phyloP scores from a whole-genome alignment of 148 eudicot genomes.

The Chenopodium album region DNA sequence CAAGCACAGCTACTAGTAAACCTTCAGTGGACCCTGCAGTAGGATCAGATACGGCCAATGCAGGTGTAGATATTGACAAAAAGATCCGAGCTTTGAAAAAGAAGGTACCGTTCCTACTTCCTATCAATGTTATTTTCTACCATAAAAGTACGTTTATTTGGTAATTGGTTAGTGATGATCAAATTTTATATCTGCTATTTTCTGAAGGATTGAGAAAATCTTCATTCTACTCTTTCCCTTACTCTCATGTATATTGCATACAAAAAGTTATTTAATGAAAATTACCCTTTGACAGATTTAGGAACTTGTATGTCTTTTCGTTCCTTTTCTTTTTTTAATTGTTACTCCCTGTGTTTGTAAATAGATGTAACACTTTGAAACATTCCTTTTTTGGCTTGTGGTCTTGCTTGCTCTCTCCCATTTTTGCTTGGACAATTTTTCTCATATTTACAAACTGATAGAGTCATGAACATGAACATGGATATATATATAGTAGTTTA shows the following conservation, averaged over 20 bases:
- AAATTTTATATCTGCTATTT: neutral
- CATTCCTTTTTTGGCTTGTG: neutral
- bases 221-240: neutral
- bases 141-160: neutral
- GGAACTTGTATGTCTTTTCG: neutral
- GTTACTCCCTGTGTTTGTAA: neutral
- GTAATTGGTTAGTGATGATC: neutral
- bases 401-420: neutral
- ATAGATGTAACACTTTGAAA: neutral
- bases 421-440: neutral
- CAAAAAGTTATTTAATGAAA: neutral
- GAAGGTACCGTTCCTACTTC: conserved; percentile 52
- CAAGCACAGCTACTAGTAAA: conserved; percentile 28
- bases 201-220: neutral
- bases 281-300: neutral
- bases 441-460: neutral
- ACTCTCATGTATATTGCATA: neutral
- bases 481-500: neutral
- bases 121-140: neutral
- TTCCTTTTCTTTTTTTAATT: too few relatives aligned
- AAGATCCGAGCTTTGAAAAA: conserved; percentile 84
- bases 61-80: conserved; percentile 66
- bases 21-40: conserved; percentile 42
- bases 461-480: neutral
- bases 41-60: conserved; percentile 36